phyloP scores from a whole-genome alignment of 2,329 filamentous ascomycete genomes.

The Fusarium staphyleae region DNA sequence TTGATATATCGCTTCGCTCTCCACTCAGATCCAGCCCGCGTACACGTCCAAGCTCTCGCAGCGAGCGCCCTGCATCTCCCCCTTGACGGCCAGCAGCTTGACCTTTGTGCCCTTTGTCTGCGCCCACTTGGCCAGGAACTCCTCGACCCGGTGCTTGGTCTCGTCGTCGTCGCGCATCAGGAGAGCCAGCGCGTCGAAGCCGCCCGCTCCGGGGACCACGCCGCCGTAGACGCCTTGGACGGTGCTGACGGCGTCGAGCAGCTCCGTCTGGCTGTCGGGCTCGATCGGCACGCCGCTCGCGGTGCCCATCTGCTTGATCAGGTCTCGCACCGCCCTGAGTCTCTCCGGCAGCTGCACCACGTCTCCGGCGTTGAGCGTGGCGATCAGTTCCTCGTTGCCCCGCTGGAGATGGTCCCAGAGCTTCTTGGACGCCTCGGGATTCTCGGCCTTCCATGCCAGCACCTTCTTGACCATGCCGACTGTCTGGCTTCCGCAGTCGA shows the following conservation, averaged over 20 bases:
- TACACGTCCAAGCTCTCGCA: slow-evolving; percentile 55
- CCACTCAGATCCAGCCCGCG: slow-evolving; percentile 51
- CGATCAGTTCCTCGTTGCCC: slow-evolving; percentile 75
- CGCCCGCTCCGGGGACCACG: slow-evolving; percentile 92
- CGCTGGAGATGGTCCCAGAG: slow-evolving; percentile 80
- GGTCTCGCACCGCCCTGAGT: slow-evolving; percentile 60
- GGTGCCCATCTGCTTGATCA: slow-evolving; percentile 79
- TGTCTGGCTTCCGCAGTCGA: slow-evolving; percentile 91
- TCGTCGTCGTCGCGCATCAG: slow-evolving; percentile 76
- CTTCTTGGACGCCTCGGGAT: slow-evolving; percentile 67
- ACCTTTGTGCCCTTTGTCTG: slow-evolving; percentile 66
- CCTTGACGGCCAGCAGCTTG: slow-evolving; percentile 71
- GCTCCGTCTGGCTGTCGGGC: slow-evolving; percentile 80
- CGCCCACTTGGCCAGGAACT: slow-evolving; percentile 72
- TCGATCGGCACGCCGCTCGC: slow-evolving; percentile 85
- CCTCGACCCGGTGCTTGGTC: slow-evolving; percentile 66
- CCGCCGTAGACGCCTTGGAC: slow-evolving; percentile 86
- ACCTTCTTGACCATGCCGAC: slow-evolving; percentile 96
- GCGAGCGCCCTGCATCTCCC: slow-evolving; percentile 73
- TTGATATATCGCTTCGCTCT: slow-evolving; percentile 9
- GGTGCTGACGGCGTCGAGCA: slow-evolving; percentile 77
- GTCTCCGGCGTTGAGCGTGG: slow-evolving; percentile 62
- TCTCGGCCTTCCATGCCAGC: slow-evolving; percentile 76
- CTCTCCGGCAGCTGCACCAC: slow-evolving; percentile 53
- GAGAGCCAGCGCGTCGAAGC: slow-evolving; percentile 87